These are phyloP conservation scores for Citrus hindsii DNA, from an alignment of 345 rosid species.

Conservation along the genomic window DNA sequence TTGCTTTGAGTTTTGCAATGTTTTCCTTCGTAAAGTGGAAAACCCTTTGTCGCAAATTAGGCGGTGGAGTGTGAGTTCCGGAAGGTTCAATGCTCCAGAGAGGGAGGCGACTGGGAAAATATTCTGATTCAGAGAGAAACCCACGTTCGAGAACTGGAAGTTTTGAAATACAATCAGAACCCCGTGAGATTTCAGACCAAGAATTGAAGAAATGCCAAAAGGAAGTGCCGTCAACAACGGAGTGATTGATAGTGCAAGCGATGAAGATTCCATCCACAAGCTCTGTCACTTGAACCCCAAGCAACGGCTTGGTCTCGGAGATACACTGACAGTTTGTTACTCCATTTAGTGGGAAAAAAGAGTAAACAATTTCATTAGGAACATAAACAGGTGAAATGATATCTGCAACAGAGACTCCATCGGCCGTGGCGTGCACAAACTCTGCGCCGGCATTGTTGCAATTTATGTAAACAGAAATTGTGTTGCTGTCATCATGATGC, in stretches of 20 bases:
- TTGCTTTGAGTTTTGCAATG: slow-evolving; percentile 30
- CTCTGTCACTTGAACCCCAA: slow-evolving; percentile 34
- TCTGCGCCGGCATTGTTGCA: slow-evolving; percentile 40
- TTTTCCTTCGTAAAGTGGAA: slow-evolving; percentile 25
- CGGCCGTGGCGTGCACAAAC: slow-evolving; percentile 37
- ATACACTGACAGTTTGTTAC: slow-evolving; percentile 17
- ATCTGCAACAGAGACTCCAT: slow-evolving; percentile 24
- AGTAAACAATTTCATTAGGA: slow-evolving; percentile 12
- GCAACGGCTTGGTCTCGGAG: slow-evolving; percentile 15
- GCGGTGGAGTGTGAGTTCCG: too few species aligned
- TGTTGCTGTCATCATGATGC: slow-evolving; percentile 6
- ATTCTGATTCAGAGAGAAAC: too few species aligned
- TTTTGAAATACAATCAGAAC: not conserved
- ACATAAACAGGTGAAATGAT: slow-evolving; percentile 15
- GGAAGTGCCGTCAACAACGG: slow-evolving; percentile 29
- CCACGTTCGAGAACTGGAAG: slow-evolving; percentile 8
- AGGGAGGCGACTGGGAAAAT: slow-evolving; percentile 18
- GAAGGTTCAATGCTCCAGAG: not conserved
- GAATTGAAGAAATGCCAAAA: slow-evolving; percentile 40
- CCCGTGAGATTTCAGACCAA: slow-evolving; percentile 37
- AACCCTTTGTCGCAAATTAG: slow-evolving; percentile 9
- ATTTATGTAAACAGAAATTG: slow-evolving; percentile 33
- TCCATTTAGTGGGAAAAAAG: slow-evolving; percentile 26
- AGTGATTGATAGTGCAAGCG: slow-evolving; percentile 25
- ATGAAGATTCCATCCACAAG: slow-evolving; percentile 29